These are phyloP conservation scores for Dothiorella sarmentorum DNA, from an alignment of 2,329 filamentous ascomycete species.

Conservation along the genomic window DNA sequence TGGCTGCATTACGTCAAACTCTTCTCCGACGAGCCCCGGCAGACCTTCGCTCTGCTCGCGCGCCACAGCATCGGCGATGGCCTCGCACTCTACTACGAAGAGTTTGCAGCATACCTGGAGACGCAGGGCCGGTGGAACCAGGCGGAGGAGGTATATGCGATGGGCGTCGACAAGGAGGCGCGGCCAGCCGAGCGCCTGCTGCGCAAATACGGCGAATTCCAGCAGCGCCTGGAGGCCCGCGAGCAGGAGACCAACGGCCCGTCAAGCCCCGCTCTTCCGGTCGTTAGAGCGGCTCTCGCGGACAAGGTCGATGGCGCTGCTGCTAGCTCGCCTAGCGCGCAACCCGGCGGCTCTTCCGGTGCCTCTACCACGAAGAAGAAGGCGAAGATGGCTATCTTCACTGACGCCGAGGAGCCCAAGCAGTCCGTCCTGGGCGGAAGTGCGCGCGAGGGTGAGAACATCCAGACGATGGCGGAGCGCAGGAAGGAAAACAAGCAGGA, in stretches of 20 bases:
- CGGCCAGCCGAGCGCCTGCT: conserved; percentile 74
- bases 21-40: conserved; percentile 88
- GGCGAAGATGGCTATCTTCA: conserved; percentile 87
- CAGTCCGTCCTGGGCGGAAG: conserved; percentile 55
- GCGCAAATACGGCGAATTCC: conserved; percentile 90
- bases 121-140: conserved; percentile 78
- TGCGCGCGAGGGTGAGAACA: conserved; percentile 83
- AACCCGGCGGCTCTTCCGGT: conserved; percentile 51
- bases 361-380: conserved; percentile 56
- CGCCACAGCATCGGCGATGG: conserved; percentile 83
- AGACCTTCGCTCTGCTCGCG: conserved; percentile 87
- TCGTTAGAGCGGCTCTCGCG: conserved; percentile 75
- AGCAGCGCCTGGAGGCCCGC: conserved; percentile 69
- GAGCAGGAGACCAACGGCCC: conserved; percentile 63
- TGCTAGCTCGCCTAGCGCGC: conserved; percentile 59
- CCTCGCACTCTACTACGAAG: conserved; percentile 91
- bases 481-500: conserved; percentile 92
- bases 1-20: conserved; percentile 94
- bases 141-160: conserved; percentile 87
- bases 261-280: conserved; percentile 81
- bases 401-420: conserved; percentile 61
- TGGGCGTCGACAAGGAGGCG: conserved; percentile 86
- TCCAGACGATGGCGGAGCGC: conserved; percentile 78
- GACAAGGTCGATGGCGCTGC: conserved; percentile 68
- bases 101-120: conserved; percentile 93